These are phyloP conservation scores for Aleurites moluccanus DNA, from an alignment of 441 rosid species.

Conservation along the genomic window DNA sequence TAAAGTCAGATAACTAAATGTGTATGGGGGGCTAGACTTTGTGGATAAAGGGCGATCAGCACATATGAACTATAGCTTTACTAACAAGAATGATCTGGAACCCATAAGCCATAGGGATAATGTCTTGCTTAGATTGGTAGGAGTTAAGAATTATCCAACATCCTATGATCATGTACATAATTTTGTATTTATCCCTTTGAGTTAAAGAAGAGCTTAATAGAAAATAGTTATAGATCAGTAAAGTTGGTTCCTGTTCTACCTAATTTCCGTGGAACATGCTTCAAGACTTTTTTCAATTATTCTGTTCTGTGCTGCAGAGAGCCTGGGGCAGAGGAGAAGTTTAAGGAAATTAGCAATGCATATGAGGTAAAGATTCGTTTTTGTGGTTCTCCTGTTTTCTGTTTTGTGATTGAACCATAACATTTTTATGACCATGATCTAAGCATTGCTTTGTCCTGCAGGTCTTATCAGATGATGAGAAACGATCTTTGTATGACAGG, in stretches of 20 bases:
- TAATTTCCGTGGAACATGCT: not conserved
- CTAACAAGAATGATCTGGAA: not conserved
- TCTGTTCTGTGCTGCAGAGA: conserved; percentile 50
- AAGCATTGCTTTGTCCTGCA: conserved; percentile 29
- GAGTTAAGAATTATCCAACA: conserved; percentile 6
- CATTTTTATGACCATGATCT: not conserved
- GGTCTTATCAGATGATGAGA: conserved; percentile 96
- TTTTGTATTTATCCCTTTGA: not conserved
- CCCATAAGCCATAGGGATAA: not conserved
- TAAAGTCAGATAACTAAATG: not conserved
- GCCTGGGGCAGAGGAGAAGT: conserved; percentile 84
- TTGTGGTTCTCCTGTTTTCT: conserved; percentile 16
- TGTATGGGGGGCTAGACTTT: not conserved
- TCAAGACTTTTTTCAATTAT: conserved; percentile 6
- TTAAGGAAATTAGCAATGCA: conserved; percentile 97
- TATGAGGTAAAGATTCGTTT: conserved; percentile 66
- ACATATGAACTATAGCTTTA: not conserved
- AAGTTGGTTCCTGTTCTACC: not conserved
- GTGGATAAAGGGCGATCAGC: not conserved
- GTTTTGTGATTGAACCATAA: conserved; percentile 2
- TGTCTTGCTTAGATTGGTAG: not conserved
- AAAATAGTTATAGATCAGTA: not conserved
- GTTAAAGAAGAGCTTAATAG: not conserved
- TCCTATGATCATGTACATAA: not conserved
- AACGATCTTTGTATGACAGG: conserved; percentile 84